phyloP scores from a whole-genome alignment of 2,329 filamentous ascomycete species.

The Stagonosporopsis chrysanthemi region DNA sequence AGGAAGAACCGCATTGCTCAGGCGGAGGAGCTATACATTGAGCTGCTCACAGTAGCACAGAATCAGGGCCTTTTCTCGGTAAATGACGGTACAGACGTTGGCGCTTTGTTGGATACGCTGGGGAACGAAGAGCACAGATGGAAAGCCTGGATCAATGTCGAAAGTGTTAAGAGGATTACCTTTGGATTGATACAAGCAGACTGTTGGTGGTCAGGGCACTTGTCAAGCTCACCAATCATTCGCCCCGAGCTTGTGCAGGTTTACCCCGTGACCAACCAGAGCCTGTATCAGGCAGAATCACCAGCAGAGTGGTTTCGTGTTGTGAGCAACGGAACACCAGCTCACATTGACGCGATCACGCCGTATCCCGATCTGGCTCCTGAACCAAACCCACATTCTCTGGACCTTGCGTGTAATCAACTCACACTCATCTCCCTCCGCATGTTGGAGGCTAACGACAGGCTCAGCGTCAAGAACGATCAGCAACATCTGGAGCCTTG shows the following conservation, averaged over 20 bases:
- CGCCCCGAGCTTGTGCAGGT: slow-evolving; percentile 57
- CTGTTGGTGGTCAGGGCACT: slow-evolving; percentile 58
- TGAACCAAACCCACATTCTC: neutral
- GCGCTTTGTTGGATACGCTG: slow-evolving; percentile 54
- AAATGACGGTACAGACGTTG: slow-evolving; percentile 49
- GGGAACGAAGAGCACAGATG: slow-evolving; percentile 57
- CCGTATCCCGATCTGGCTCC: slow-evolving; percentile 28
- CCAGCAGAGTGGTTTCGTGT: slow-evolving; percentile 44
- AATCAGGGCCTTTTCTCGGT: slow-evolving; percentile 60
- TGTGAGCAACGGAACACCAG: slow-evolving; percentile 38
- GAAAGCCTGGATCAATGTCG: slow-evolving; percentile 62
- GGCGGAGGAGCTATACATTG: slow-evolving; percentile 60
- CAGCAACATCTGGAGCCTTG: slow-evolving; percentile 46
- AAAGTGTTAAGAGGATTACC: slow-evolving; percentile 61
- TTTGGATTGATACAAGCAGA: slow-evolving; percentile 56
- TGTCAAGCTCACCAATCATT: slow-evolving; percentile 57
- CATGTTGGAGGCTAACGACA: slow-evolving; percentile 46
- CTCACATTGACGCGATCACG: slow-evolving; percentile 44
- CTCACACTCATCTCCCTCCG: slow-evolving; percentile 44
- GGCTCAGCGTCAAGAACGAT: slow-evolving; percentile 35
- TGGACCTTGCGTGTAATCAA: slow-evolving; percentile 28
- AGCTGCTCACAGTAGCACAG: slow-evolving; percentile 58
- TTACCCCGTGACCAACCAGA: slow-evolving; percentile 55
- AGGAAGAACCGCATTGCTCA: slow-evolving; percentile 55
- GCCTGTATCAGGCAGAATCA: slow-evolving; percentile 54